Base-by-base conservation (phyloP, 2,329 filamentous ascomycete genomes). In the Lasiodiplodia hormozganensis region DNA sequence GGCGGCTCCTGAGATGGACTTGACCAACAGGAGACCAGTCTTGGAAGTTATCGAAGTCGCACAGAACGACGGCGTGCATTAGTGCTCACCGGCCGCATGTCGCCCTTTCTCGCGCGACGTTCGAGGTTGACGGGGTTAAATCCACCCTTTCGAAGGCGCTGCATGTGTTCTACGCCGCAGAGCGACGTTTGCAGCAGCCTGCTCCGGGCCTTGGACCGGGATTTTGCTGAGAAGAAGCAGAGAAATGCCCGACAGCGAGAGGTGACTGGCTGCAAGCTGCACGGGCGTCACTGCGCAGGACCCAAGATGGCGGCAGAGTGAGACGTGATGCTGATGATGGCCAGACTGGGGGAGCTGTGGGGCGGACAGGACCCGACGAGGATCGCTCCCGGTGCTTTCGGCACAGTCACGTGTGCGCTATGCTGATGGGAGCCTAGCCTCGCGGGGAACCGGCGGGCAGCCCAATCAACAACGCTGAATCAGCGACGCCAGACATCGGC, bases 21-120 rank as follows among this genome's bases (percentile, higher is more conserved):
- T 47, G 43, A n/a, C 21, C 43, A 47, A 47, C 18, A 7, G n/a
- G 43, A 47, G 7, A n/a, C n/a, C 43, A 47, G 2, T 21, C n/a
- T 7, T n/a, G 7, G n/a, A 47, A n/a, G 43, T 10, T 21, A 7
- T 14, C 14, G 10, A 21, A 18, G 60, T 52, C 36, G 28, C 60
- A 52, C 60, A 64, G 25, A 52, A 11, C 16, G 47, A 21, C 4
- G 31, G 18, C 28, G 43, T 64, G 60, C 60, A 52, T 64, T 64
- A 64, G 60, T 64, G 60, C 60, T 64, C 60, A 64, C 60, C 60
- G 60, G 60, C 60, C 60, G 60, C 60, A 64, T 64, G 60, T 64
- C 60, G 60, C 60, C 60, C 60, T 64, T 64, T 64, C 60, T 64
- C n/a, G 43, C 60, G 43, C 52, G 60, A 64, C 60, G 60, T 64